These are phyloP conservation scores for Ramularia endophylla DNA, from an alignment of 2,329 filamentous ascomycete genomes.

Conservation along the genomic window DNA sequence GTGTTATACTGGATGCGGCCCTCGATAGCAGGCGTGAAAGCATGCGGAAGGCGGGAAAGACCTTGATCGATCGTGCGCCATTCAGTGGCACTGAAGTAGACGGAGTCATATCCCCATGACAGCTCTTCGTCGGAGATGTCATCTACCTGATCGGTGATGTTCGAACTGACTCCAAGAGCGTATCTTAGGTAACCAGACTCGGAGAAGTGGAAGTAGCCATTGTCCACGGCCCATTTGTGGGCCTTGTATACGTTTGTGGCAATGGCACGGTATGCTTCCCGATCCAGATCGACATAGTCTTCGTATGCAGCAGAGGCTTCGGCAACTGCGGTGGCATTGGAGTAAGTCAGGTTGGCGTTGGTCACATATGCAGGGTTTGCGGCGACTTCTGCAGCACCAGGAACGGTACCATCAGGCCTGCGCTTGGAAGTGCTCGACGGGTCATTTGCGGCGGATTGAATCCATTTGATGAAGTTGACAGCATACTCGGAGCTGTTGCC, in stretches of 20 bases:
- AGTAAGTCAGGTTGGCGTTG: slow-evolving; percentile 23
- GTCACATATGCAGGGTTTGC: slow-evolving; percentile 33
- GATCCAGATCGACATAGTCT: slow-evolving; percentile 30
- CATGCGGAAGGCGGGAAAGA: slow-evolving; percentile 52
- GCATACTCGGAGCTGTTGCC: slow-evolving; percentile 41
- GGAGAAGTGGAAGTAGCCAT: slow-evolving; percentile 58
- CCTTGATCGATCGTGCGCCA: slow-evolving; percentile 63
- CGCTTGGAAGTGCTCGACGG: slow-evolving; percentile 46
- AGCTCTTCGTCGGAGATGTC: slow-evolving; percentile 43
- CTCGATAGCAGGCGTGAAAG: slow-evolving; percentile 58
- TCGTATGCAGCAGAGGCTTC: slow-evolving; percentile 37
- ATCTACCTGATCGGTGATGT: slow-evolving; percentile 51
- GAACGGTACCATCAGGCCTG: slow-evolving; percentile 48
- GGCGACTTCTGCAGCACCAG: slow-evolving; percentile 45
- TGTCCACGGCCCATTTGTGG: slow-evolving; percentile 49
- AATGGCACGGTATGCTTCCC: slow-evolving; percentile 29
- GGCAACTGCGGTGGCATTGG: slow-evolving; percentile 32
- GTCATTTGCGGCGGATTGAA: slow-evolving; percentile 51
- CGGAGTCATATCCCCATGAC: slow-evolving; percentile 48
- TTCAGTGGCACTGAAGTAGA: slow-evolving; percentile 55
- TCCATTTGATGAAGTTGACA: slow-evolving; percentile 59
- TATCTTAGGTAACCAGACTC: slow-evolving; percentile 59
- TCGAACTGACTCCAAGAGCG: slow-evolving; percentile 48
- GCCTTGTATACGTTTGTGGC: slow-evolving; percentile 45
- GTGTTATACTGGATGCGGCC: slow-evolving; percentile 52